Percentiles rank a stretch among this genome's conserved stretches.
These are phyloP conservation scores for Candida sanyiensis DNA, from an alignment of 805 yeast genomes.

Conservation along the genomic window DNA sequence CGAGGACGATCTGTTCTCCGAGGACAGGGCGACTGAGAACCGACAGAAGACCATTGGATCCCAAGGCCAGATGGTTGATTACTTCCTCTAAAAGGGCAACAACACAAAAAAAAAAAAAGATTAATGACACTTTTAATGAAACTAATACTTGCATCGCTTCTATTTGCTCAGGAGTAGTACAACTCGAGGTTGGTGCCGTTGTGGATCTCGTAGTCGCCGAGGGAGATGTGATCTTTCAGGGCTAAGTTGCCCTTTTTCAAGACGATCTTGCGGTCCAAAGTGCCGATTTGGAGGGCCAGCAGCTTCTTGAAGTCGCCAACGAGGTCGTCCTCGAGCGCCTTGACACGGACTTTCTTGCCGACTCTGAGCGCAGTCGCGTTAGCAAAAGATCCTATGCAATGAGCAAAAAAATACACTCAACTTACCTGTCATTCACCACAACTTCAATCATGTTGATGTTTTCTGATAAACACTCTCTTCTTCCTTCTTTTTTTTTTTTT, in stretches of 20 bases:
- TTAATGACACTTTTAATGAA: too few relatives aligned
- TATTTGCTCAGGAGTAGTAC: slow-evolving; percentile 56
- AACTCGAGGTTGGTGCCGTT: slow-evolving; percentile 84
- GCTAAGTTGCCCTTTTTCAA: slow-evolving; percentile 82
- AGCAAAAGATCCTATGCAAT: slow-evolving; percentile 6
- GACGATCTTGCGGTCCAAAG: slow-evolving; percentile 53
- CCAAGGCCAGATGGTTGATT: slow-evolving; percentile 42
- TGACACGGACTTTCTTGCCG: slow-evolving; percentile 84
- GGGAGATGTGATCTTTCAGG: slow-evolving; percentile 80
- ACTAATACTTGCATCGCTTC: background rate
- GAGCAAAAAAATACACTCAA: too few relatives aligned
- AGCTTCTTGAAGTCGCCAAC: slow-evolving; percentile 88
- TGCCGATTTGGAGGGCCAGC: slow-evolving; percentile 77
- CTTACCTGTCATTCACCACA: slow-evolving; percentile 59
- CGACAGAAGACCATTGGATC: slow-evolving; percentile 9
- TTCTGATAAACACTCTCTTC: background rate
- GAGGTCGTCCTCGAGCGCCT: slow-evolving; percentile 75
- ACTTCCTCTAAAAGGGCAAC: slow-evolving; percentile 35
- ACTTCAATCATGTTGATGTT: slow-evolving; percentile 56
- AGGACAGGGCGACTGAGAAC: slow-evolving; percentile 6
- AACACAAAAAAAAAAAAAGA: too few relatives aligned
- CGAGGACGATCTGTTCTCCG: slow-evolving; percentile 18
- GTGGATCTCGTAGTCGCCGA: slow-evolving; percentile 93
- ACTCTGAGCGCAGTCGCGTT: slow-evolving; percentile 37
- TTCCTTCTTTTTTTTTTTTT: background rate